Conservation (phyloP, 495 filamentous ascomycete genomes). For the Beverwykella pulmonaria region DNA sequence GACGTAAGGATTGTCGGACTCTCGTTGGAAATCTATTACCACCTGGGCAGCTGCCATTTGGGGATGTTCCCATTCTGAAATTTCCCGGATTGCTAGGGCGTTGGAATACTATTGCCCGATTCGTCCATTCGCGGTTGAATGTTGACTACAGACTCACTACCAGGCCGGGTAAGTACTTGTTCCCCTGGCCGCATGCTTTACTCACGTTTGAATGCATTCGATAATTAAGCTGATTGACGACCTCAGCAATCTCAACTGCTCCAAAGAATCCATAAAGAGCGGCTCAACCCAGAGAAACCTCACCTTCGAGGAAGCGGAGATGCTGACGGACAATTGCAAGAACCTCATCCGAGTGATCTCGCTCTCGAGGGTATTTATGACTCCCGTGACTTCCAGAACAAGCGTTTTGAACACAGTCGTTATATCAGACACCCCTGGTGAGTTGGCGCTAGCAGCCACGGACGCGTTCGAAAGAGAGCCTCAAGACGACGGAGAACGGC, state of each 20-base stretch:
- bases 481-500: neutral
- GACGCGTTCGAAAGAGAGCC: neutral
- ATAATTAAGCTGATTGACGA: neutral
- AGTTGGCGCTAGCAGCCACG: neutral
- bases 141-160: too few species aligned
- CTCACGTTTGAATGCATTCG: slow-evolving; percentile 1
- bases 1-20: too few species aligned
- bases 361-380: neutral
- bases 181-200: neutral
- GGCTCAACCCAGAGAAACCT: neutral
- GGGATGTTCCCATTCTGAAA: too few species aligned
- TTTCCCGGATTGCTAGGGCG: too few species aligned
- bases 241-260: neutral
- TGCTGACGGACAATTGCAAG: neutral
- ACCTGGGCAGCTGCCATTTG: too few species aligned
- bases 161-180: neutral
- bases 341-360: neutral
- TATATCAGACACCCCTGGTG: neutral
- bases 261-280: neutral
- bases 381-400: neutral
- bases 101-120: too few species aligned
- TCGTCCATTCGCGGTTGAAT: too few species aligned
- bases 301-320: neutral
- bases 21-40: too few species aligned
- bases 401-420: neutral